Evolutionary conservation across 768 basidiomycete genomes (phyloP), one percentile per base, ranked within the genome.

Genomic region (Tephrocybe sp.): DNA sequence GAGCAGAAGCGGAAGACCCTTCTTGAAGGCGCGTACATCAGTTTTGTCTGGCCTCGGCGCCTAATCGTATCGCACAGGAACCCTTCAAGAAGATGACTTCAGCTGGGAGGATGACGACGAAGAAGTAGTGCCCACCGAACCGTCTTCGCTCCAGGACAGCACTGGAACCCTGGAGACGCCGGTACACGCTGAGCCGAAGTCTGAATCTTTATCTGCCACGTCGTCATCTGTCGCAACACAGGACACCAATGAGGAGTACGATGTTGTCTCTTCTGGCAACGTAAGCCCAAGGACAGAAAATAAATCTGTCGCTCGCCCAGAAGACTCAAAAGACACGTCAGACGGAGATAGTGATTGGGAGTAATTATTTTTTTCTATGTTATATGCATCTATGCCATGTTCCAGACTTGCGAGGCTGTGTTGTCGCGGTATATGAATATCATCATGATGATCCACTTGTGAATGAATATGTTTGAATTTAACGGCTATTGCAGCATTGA

Each of bases 61-160:
- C 36, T 37, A 42, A 51, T 42, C 41, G 30, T 22, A 2, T 29
- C 45, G 11, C 16, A 13, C 54, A 84, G 82, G 77, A n/a, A 73
- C 83, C 3, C 65, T 72, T 7, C 82, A 86, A 49, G 93, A 95
- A 38, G 93, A 94, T 27, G 86, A 91, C 50, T 93, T 95, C 66
- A 88, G 82, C 59, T 95, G 92, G 92, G 92, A 94, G 62, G 91
- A 91, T 52, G 91, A 93, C 43, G 91, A 94, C n/a, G 90, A 91
- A n/a, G 86, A 88, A 42, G 49, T 47, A 4, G 43, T 37, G 12
- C 18, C 18, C 12, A 25, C 15, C 21, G 50, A 50, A 29, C 1
- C 8, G 13, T 24, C 24, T 21, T 40, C 61, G 1, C 23, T 43
- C 18, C 34, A 53, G 29, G 55, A 63, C 31, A 54, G 59, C 37